phyloP scores from a whole-genome alignment of 2,329 filamentous ascomycete species.

The Xylaria sp. region DNA sequence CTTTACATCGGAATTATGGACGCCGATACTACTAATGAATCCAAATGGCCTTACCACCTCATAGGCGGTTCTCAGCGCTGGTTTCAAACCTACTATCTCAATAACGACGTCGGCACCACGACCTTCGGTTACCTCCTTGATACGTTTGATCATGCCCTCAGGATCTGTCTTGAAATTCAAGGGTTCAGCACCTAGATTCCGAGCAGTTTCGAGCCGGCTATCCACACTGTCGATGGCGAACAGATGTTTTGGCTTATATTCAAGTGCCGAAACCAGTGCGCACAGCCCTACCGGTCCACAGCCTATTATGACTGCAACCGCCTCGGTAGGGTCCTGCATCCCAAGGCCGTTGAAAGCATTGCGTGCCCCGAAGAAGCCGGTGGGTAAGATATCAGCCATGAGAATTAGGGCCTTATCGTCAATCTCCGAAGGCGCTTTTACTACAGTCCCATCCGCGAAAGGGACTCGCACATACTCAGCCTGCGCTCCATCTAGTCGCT shows the following conservation, averaged over 20 bases:
- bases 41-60: constrained; percentile 76
- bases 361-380: constrained; percentile 80
- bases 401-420: constrained; percentile 77
- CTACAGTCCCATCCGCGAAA: constrained; percentile 78
- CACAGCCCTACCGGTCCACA: constrained; percentile 88
- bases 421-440: constrained; percentile 72
- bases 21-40: constrained; percentile 75
- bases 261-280: constrained; percentile 77
- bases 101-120: constrained; percentile 86
- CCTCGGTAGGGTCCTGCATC: constrained; percentile 64
- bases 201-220: constrained; percentile 74
- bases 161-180: constrained; percentile 76
- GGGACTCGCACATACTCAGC: constrained; percentile 85
- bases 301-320: constrained; percentile 79
- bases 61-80: constrained; percentile 72
- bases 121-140: constrained; percentile 77
- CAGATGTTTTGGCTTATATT: constrained; percentile 75
- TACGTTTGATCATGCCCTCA: constrained; percentile 68
- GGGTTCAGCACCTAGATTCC: constrained; percentile 77
- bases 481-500: constrained; percentile 75
- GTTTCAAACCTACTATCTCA: constrained; percentile 74
- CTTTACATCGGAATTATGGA: constrained; percentile 73
- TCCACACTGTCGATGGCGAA: constrained; percentile 82
- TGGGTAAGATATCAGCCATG: constrained; percentile 94
- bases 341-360: constrained; percentile 73